These are phyloP conservation scores for Neurospora sublineolata DNA, from an alignment of 495 filamentous ascomycete species.

Conservation along the genomic window DNA sequence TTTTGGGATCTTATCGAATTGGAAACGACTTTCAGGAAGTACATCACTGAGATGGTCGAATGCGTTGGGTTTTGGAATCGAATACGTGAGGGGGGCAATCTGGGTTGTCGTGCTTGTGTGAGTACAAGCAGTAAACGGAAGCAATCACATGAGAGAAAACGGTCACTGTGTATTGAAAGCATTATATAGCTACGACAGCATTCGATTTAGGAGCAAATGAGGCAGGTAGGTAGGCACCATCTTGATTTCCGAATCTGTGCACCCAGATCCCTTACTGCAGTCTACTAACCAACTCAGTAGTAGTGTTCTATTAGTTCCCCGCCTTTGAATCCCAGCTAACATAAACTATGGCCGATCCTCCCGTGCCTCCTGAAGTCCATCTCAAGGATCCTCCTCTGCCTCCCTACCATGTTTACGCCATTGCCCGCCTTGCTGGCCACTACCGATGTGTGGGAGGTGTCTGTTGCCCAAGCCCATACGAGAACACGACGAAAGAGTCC, in stretches of 20 bases:
- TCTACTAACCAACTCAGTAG: background rate
- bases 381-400: background rate
- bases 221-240: background rate
- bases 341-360: background rate
- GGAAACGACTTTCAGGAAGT: background rate
- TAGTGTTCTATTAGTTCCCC: background rate
- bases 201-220: background rate
- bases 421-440: background rate
- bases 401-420: background rate
- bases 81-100: background rate
- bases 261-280: background rate
- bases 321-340: background rate
- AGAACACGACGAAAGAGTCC: background rate
- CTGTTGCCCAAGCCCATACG: background rate
- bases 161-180: background rate
- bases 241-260: background rate
- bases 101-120: background rate
- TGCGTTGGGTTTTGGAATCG: background rate
- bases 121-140: background rate
- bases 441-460: background rate
- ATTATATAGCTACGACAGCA: background rate
- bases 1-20: background rate
- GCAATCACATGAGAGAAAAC: background rate
- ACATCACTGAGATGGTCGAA: background rate
- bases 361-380: background rate